Percentiles rank a stretch among this genome's conserved stretches.
phyloP scores from a whole-genome alignment of 306 rosid genomes.

The Glycine latifolia region DNA sequence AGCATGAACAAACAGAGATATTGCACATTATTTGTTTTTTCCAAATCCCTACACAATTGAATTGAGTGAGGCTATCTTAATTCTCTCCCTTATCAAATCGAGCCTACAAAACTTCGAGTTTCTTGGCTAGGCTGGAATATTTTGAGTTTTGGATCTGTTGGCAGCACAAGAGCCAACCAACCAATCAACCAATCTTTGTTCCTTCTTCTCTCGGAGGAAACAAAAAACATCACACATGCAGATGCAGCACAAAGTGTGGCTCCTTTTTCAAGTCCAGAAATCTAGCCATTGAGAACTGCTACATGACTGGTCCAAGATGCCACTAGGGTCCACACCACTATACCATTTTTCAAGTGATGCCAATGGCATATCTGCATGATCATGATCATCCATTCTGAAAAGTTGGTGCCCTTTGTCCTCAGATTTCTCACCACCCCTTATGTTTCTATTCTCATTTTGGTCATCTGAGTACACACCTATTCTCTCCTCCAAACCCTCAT shows the following conservation, averaged over 20 bases:
- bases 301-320: constrained; percentile 59
- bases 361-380: constrained; percentile 49
- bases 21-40: constrained; percentile 39
- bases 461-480: constrained; percentile 26
- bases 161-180: constrained; percentile 7
- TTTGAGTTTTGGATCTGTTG: background rate
- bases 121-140: constrained; percentile 37
- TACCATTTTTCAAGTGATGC: constrained; percentile 71
- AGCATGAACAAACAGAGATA: constrained; percentile 45
- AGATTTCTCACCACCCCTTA: constrained; percentile 33
- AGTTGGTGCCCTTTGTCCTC: constrained; percentile 54
- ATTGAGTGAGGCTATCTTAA: constrained; percentile 43
- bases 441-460: constrained; percentile 47
- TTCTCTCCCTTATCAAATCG: constrained; percentile 47
- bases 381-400: constrained; percentile 43
- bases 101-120: constrained; percentile 48
- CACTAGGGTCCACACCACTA: constrained; percentile 56
- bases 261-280: constrained; percentile 64
- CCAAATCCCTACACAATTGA: constrained; percentile 44
- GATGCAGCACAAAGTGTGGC: constrained; percentile 33
- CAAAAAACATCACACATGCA: constrained; percentile 37
- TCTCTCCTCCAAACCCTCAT: too few relatives aligned
- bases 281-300: constrained; percentile 68
- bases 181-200: constrained; percentile 25
- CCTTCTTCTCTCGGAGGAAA: constrained; percentile 30